phyloP scores from a whole-genome alignment of 306 rosid genomes.

The Vigna radiata region DNA sequence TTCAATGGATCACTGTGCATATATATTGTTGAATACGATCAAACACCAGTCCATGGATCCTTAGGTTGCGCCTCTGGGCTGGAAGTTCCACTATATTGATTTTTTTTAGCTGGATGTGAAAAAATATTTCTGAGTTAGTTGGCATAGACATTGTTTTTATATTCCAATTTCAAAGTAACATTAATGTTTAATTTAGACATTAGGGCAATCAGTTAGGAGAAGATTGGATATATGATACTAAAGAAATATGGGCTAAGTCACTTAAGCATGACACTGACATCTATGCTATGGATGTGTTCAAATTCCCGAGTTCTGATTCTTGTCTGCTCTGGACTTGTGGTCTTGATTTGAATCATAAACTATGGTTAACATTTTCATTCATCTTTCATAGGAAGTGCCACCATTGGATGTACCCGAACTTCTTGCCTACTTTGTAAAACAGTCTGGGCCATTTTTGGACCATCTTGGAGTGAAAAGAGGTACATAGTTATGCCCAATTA shows the following conservation, averaged over 20 bases:
- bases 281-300: constrained; percentile 38
- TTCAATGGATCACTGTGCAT: constrained; percentile 15
- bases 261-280: constrained; percentile 18
- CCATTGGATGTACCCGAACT: constrained; percentile 94
- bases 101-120: constrained; percentile 12
- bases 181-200: constrained; percentile 7
- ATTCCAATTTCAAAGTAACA: neutral
- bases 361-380: constrained; percentile 39
- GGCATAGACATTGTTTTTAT: constrained; percentile 7
- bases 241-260: constrained; percentile 23
- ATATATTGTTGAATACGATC: neutral
- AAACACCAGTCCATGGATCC: constrained; percentile 19
- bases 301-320: constrained; percentile 38
- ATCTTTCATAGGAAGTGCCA: constrained; percentile 74
- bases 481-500: constrained; percentile 37
- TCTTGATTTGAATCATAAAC: constrained; percentile 31
- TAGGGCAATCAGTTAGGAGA: neutral
- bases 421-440: constrained; percentile 89
- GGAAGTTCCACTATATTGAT: constrained; percentile 17
- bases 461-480: constrained; percentile 92
- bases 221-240: constrained; percentile 26
- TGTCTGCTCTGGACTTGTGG: constrained; percentile 30
- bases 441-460: constrained; percentile 89
- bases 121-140: constrained; percentile 12
- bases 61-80: neutral